Evolutionary conservation across 352 stramenopile species (phyloP).

Genomic region (Elongisporangium prolatum): DNA sequence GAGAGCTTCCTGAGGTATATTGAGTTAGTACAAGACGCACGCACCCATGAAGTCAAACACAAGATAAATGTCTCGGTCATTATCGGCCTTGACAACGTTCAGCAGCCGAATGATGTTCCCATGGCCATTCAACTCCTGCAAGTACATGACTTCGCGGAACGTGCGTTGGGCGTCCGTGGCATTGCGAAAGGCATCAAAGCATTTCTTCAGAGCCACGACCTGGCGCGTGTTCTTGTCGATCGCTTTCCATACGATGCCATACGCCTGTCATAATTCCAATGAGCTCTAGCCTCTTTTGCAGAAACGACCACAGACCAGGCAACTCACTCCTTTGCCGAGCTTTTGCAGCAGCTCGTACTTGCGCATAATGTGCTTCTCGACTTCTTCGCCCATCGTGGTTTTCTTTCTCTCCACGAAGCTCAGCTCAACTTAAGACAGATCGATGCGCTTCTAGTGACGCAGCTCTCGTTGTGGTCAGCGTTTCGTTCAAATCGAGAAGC

Average conservation of each 20-base stretch:
- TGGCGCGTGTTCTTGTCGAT: conserved; percentile 89
- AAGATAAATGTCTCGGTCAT: conserved; percentile 96
- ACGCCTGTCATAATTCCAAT: conserved; percentile 52
- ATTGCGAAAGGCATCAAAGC: conserved; percentile 96
- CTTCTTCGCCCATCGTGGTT: conserved; percentile 84
- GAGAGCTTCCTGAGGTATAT: too few relatives aligned
- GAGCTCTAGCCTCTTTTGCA: not conserved
- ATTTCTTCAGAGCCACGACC: conserved; percentile 95
- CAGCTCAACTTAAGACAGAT: not conserved
- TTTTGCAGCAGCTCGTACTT: conserved; percentile 94
- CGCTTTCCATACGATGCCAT: conserved; percentile 97
- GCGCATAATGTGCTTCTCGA: conserved; percentile 91
- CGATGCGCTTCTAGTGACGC: not conserved
- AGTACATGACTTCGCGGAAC: conserved; percentile 96
- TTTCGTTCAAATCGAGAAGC: not conserved
- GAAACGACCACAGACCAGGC: not conserved
- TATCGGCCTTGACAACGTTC: conserved; percentile 94
- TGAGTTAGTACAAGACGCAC: not conserved
- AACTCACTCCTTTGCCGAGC: conserved; percentile 88
- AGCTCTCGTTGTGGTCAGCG: not conserved
- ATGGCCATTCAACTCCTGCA: conserved; percentile 90
- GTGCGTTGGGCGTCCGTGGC: conserved; percentile 93
- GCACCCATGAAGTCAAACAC: conserved; percentile 96
- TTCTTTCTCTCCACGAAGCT: not conserved
- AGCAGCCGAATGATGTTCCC: conserved; percentile 93